Conservation (phyloP, 1,284 basidiomycete genomes). For the Cutaneotrichosporon cyanovorans region DNA sequence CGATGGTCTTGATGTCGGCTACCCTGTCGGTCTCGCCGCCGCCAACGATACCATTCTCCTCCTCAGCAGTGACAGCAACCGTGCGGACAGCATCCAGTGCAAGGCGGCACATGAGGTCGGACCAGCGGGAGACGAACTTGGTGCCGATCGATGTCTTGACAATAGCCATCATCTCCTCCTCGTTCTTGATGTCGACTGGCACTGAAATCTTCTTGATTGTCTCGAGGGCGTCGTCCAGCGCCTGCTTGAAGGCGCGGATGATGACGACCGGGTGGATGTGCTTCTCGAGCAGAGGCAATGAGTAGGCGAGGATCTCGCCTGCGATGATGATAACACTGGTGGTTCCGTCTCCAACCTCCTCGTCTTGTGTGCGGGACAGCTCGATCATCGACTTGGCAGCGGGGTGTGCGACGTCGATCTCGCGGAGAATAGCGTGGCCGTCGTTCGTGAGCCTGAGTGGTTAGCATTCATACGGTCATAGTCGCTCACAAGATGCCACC, state of each 20-base stretch:
- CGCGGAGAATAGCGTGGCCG: constrained; percentile 92
- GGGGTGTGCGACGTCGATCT: constrained; percentile 96
- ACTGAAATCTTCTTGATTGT: constrained; percentile 70
- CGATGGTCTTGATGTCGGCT: constrained; percentile 69
- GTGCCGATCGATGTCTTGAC: constrained; percentile 99
- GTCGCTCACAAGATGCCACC: constrained; percentile 82
- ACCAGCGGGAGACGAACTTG: constrained; percentile 95
- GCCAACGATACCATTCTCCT: constrained; percentile 46
- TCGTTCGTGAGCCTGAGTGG: constrained; percentile 84
- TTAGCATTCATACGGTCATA: constrained; percentile 1
- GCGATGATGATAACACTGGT: constrained; percentile 85
- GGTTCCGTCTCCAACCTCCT: constrained; percentile 97
- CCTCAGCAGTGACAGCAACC: constrained; percentile 55
- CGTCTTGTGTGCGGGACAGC: constrained; percentile 89
- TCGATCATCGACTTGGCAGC: constrained; percentile 99
- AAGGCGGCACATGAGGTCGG: constrained; percentile 92
- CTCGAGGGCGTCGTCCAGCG: constrained; percentile 79
- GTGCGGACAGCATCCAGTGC: constrained; percentile 87
- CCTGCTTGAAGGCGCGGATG: constrained; percentile 95
- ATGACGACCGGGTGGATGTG: constrained; percentile 98
- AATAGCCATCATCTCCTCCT: constrained; percentile 87
- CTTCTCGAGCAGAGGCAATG: constrained; percentile 66
- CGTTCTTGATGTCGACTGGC: constrained; percentile 79
- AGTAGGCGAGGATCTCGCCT: constrained; percentile 32
- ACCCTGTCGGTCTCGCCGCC: constrained; percentile 31